Evolutionary conservation across 202 grass and related monocot species (phyloP).

Genomic region (Panicum virgatum): DNA sequence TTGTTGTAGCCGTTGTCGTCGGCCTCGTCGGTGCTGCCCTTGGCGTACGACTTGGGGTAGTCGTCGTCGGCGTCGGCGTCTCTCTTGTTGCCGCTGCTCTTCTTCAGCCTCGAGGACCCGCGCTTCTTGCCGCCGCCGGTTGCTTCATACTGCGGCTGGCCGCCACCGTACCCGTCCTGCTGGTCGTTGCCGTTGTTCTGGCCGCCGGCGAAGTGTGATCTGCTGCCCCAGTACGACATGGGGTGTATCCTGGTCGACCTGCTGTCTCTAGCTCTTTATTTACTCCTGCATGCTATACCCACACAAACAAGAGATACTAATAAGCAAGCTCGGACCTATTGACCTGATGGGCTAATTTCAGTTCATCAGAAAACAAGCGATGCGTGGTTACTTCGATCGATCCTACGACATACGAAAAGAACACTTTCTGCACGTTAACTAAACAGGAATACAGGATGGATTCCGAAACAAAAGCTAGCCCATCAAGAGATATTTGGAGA

Average conservation of each 20-base stretch:
- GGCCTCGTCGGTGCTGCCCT: neutral
- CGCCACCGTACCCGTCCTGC: neutral
- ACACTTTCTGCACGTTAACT: neutral
- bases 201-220: slow-evolving; percentile 9
- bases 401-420: neutral
- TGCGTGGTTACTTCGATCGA: no score
- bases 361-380: no score
- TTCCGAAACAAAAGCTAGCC: neutral
- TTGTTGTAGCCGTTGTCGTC: neutral
- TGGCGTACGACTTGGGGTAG: slow-evolving; percentile 5
- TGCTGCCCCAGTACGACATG: slow-evolving; percentile 34
- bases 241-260: neutral
- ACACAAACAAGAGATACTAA: no score
- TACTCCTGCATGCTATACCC: neutral
- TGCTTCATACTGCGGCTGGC: neutral
- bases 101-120: slow-evolving; percentile 25
- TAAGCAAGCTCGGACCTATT: no score
- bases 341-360: no score
- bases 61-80: neutral
- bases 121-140: slow-evolving; percentile 18
- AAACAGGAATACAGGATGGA: no score
- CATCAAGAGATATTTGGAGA: neutral
- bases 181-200: neutral
- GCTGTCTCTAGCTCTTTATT: no score
- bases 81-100: neutral